Base-by-base conservation (phyloP, 208 protist genomes). In the Polymyxa betae region DNA sequence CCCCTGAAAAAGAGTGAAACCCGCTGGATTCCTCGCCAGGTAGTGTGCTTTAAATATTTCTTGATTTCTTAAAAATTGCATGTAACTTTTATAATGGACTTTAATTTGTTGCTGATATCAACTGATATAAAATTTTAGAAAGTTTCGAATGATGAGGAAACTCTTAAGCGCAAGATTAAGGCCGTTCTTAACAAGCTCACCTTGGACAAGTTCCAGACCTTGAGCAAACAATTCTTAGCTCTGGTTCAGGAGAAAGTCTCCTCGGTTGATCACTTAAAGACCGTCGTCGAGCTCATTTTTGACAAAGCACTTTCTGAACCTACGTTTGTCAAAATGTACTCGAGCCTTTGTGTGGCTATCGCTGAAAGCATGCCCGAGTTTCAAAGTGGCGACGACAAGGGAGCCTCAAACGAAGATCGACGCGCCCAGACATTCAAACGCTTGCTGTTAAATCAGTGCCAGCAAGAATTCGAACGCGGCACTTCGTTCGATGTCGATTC, bases 271-370 rank as follows among this genome's bases (percentile, higher is more conserved):
- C 72, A 82, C 12, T n/a, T 82, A 20, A 35, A 43, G 35, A 20
- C 16, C 16, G 72, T 82, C n/a, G 72, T 82, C 40, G n/a, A 82
- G n/a, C 40, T 82, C 5, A 82, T 82, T 43, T 82, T 82, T 43
- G 72, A 82, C 72, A 82, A 82, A 43, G 72, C 72, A 20, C 72
- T 82, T 12, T 82, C 72, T 20, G 72, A 82, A 43, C 40, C 72
- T n/a, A 82, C 72, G 72, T 82, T 82, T 43, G 72, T 82, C 16
- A 82, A 82, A 43, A 82, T 82, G 72, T 82, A 82, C 72, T 82
- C 72, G 5, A 82, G 72, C 35, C 72, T 82, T 43, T 82, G 72
- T 35, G 72, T 82, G 5, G 5, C 72, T 20, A 82, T 82, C n/a
- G 5, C 72, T 43, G 40, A 82, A 12, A n/a, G 12, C 12, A 82